Base-by-base conservation (phyloP, 495 filamentous ascomycete species). In the Apiosordaria backusii region DNA sequence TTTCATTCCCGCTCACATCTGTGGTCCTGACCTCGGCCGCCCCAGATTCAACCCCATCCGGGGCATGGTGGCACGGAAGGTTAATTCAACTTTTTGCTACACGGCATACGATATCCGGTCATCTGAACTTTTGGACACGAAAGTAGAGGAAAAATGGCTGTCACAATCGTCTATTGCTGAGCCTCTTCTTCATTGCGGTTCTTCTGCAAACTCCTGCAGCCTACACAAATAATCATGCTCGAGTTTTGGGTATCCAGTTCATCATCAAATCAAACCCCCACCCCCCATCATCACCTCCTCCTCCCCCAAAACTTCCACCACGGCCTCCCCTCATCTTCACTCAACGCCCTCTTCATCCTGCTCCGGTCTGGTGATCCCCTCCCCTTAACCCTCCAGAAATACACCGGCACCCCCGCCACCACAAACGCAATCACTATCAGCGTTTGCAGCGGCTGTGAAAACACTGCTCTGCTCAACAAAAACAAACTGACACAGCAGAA, bases 401-500 rank as follows among this genome's bases (percentile, higher is more conserved):
- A 99, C 29, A 97, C 84, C 3, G 92, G 91, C 57, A 97, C 82
- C 0, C 95, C 96, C 4, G 85, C 90, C 29, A 86, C 81, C 65
- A 97, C 89, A 74, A 97, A 98, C 2, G 77, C 88, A 3, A 96
- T 81, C 23, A 98, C 95, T 29, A 92, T 85, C 25, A 96, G 68
- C 18, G 93, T 93, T 83, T 97, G 92, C 64, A 93, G 64, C n/a
- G 95, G 95, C 74, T 93, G 87, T 9, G 92, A 86, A 73, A 98
- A 93, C 22, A 98, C 84, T 0, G 92, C 92, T 60, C 95, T 84
- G 68, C 87, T 92, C 25, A 99, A 82, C 69, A 99, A 76, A 75
- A 99, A 99, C 67, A 99, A 74, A 74, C 91, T 96, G 16, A 99
- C 95, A 71, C 95, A 99, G 84, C 95, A 99, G 75, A 99, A 99